Base-by-base conservation (phyloP, 1,139 yeast species). In the Taiozyma sp. region DNA sequence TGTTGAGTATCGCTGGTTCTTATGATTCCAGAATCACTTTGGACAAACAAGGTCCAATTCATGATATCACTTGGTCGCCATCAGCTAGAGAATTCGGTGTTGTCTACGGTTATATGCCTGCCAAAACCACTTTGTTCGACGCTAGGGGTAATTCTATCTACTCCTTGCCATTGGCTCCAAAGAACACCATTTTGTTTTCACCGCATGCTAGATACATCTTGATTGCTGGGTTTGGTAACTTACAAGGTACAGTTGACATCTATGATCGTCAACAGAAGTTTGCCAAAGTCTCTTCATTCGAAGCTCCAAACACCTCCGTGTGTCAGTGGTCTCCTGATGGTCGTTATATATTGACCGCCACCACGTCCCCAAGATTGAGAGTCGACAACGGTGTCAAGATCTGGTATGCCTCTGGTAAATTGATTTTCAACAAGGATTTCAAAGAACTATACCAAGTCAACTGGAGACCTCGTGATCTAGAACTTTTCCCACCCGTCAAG, bases 261-360 rank as follows among this genome's bases (percentile, higher is more conserved):
- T 86, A 92, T 67, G 99, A 95, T 73, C 87, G 98, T 67, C 91
- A 86, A 68, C 84, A 87, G 66, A 88, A 88, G 69, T 93, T 91
- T 68, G 71, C 78, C 54, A 88, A 89, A 69, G 80, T 93, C 49
- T 76, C 91, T 19, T 79, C 90, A 38, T 87, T 93, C 66, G 91
- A 89, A 66, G 99, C 98, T 4, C 74, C 97, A 46, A 95, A 95
- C 72, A 91, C 98, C 13, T 87, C 96, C 30, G 96, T 87, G 46
- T 92, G 97, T 69, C 91, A 88, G 68, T 95, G 99, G 99, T 85
- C 96, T 4, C 99, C 99, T n/a, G 96, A 95, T 71, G 98, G 99
- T 41, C 82, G 96, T 65, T 90, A 79, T 65, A 84, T 95, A 54
- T 74, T 95, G 68, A 92, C 98, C 22, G 99, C 99, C 27, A 95